Evolutionary conservation across 495 filamentous ascomycete species (phyloP).

Genomic region (Neurospora sp.): DNA sequence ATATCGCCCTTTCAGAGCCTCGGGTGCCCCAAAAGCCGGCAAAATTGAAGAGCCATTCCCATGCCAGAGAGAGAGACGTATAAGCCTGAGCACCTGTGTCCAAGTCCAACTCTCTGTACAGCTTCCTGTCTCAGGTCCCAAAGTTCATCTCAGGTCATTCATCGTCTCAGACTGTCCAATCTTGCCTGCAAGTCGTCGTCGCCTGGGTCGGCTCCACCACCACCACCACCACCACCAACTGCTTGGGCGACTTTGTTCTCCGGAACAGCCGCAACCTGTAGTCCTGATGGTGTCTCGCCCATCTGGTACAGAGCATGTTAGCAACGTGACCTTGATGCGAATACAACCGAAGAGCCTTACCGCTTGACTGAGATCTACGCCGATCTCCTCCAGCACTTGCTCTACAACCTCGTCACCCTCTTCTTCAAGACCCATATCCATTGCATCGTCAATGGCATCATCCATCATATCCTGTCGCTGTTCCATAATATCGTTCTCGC

Average conservation of each 20-base stretch:
- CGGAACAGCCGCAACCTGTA: slow-evolving; percentile 47
- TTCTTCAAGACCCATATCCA: slow-evolving; percentile 81
- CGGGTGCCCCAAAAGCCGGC: background rate
- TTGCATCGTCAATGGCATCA: slow-evolving; percentile 97
- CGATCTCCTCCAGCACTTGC: slow-evolving; percentile 93
- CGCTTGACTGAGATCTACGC: slow-evolving; percentile 77
- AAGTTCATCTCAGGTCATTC: background rate
- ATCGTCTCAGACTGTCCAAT: slow-evolving; percentile 59
- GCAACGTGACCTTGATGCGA: slow-evolving; percentile 1
- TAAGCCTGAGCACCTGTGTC: background rate
- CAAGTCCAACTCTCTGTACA: background rate
- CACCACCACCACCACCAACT: slow-evolving; percentile 51
- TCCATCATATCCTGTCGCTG: slow-evolving; percentile 99
- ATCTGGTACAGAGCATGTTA: slow-evolving; percentile 40
- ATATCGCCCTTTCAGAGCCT: background rate
- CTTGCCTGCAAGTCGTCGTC: slow-evolving; percentile 79
- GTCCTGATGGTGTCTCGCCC: slow-evolving; percentile 66
- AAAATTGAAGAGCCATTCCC: background rate
- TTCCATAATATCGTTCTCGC: slow-evolving; percentile 98
- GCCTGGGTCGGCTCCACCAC: slow-evolving; percentile 43
- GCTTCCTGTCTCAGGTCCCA: background rate
- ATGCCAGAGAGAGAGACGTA: background rate
- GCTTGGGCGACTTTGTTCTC: slow-evolving; percentile 67
- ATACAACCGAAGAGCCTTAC: slow-evolving; percentile 42
- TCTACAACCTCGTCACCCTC: slow-evolving; percentile 94